Base-by-base conservation (phyloP, 2,329 filamentous ascomycete species). In the Arthrinium puccinioides region DNA sequence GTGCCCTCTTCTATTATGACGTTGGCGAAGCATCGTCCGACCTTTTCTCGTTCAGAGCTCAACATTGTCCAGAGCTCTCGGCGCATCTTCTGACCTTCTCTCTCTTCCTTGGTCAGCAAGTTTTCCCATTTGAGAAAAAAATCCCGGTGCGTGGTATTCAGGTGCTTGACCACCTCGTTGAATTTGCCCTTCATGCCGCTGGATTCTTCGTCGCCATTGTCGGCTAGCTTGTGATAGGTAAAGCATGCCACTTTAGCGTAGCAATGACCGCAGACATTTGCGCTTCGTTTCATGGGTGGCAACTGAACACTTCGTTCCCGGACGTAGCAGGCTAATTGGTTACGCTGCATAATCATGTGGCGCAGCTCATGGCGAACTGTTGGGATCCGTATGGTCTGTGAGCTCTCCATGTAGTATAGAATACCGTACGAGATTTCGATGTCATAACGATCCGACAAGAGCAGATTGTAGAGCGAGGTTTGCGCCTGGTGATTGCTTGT, bases 121-220 rank as follows among this genome's bases (percentile, higher is more conserved):
- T 82, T 75, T 59, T 98, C 92, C 92, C 92, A 98, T 55, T 92
- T 95, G 44, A 84, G 72, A 60, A 98, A 96, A 58, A 97, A 98
- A 1, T 80, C 75, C 47, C 79, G 78, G 53, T 96, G 85, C 0
- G 63, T 67, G 2, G 82, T 72, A 6, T 76, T 85, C n/a, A 95
- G 69, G 53, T 94, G 84, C 41, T 74, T 72, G 35, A 94, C 82
- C 6, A 87, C 67, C 44, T 92, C 84, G 36, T 87, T 78, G 53
- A 96, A 98, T 48, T 85, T 84, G 21, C 82, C 76, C 31, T 82
- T 78, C 57, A 95, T 76, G 14, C 84, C 87, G 45, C 90, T 90
- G 0, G 79, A 80, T 46, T 92, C 84, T 5, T 82, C 84, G 40
- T 84, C 74, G 4, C 92, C 92, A 51, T 84, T 74, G 51, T 98